Base-by-base conservation (phyloP, 129 eudicot species). In the Saussurea involucrata region DNA sequence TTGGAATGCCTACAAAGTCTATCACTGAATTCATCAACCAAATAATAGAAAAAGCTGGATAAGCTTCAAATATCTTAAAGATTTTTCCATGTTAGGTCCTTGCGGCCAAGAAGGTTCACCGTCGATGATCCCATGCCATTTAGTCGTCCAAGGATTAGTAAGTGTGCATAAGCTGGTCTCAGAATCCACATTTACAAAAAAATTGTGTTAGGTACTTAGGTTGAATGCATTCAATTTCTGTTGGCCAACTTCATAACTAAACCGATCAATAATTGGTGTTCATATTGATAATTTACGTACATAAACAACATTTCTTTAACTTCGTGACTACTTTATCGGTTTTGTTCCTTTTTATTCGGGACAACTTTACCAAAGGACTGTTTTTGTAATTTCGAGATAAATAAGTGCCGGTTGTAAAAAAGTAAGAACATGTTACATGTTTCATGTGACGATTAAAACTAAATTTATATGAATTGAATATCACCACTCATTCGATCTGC, bases 401-500 rank as follows among this genome's bases (percentile, higher is more conserved):
- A 53, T 7, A 18, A 67, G 68, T 40, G 55, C 10, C 4, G 55
- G 4, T 66, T 57, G 53, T 53, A 2, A 20, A 76, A 76, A 49
- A 1, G 8, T 21, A 11, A 12, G 34, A 53, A 32, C 68, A 77
- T 36, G 81, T 67, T n/a, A 49, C 81, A 68, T 77, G 81, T 77
- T 71, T 65, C 64, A 40, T 25, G 66, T 66, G 74, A 53, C 74
- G 74, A 49, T 67, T 49, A 67, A 78, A 78, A 78, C 81, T 42
- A 69, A 69, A 58, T 49, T 49, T 20, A 68, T 58, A 57, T n/a
- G 7, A 33, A 40, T 3, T 28, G 24, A 6, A 68, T 40, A 40
- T 76, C 72, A 61, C 71, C 76, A 78, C 82, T 70, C 76, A 29
- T 70, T 78, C 76, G 55, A 69, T 78, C 76, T 53, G 37, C 67